Evolutionary conservation across 352 stramenopile species (phyloP), one percentile per base, ranked within the genome.

Genomic region (Phytophthora boehmeriae): DNA sequence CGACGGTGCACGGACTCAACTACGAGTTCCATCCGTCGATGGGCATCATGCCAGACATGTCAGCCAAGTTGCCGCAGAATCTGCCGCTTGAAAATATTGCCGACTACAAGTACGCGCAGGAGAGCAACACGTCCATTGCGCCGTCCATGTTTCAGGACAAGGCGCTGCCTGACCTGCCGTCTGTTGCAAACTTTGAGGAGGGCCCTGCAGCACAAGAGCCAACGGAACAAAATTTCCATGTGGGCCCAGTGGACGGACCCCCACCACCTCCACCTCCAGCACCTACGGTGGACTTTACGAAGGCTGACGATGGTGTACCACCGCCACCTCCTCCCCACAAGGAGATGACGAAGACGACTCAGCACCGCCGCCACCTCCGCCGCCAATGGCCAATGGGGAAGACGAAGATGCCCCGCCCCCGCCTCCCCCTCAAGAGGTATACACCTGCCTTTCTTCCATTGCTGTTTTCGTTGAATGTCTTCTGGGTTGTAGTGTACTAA

Each of bases 121-220:
- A 90, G 36, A 52, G 61, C 13, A 90, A 62, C 36, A 66, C 68
- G 27, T 93, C 82, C 14, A 96, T 96, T 44, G 87, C 87, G 32
- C 87, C 87, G 32, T 96, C 87, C 5, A 68, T 90, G 54, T 95
- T 92, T 54, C 86, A 95, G 57, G 80, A 92, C 68, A 92, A 93
- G 55, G 61, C 73, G 20, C 65, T 94, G 25, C 82, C 83, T 11
- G 87, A 96, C 49, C 32, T 94, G 1, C 83, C 87, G 25, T 42
- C 76, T 0, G 71, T 91, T 2, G 75, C 80, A 0, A 82, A 67
- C 30, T 96, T 96, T 63, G 71, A 72, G 13, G 72, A 92, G 13
- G 87, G 70, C 1, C 87, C 87, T 8, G 75, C 75, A 3, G 87
- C 83, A 3, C 61, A 82, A 20, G 83, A 96, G 50, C 85, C 83